Conservation (phyloP, 1,139 yeast species). For the Fermentozyma sake region DNA sequence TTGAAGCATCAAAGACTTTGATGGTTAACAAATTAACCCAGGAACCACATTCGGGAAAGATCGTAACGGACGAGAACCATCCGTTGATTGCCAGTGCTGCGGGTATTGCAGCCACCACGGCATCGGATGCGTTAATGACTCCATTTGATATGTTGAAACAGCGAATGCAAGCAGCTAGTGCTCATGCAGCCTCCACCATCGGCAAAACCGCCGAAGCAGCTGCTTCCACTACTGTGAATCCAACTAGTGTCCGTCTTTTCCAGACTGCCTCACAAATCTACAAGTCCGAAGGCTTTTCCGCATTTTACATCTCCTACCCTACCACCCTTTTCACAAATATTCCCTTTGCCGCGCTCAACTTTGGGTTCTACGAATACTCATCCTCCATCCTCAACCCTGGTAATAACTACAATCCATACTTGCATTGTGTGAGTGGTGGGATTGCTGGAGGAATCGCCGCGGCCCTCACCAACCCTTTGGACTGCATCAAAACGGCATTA, state of each 20-base stretch:
- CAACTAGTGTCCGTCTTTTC: slow-evolving; percentile 25
- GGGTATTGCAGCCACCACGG: slow-evolving; percentile 91
- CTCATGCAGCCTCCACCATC: slow-evolving; percentile 1
- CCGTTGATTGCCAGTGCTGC: slow-evolving; percentile 82
- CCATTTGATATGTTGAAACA: slow-evolving; percentile 97
- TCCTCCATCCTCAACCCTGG: slow-evolving; percentile 76
- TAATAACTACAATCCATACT: slow-evolving; percentile 77
- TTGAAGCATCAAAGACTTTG: slow-evolving; percentile 75
- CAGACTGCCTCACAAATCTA: slow-evolving; percentile 50
- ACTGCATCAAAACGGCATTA: slow-evolving; percentile 86
- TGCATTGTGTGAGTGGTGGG: slow-evolving; percentile 93
- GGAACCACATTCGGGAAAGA: slow-evolving; percentile 26
- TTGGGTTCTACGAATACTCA: slow-evolving; percentile 85
- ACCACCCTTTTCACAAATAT: slow-evolving; percentile 90
- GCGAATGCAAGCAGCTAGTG: slow-evolving; percentile 34
- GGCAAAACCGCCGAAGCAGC: slow-evolving; percentile 1
- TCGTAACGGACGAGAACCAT: slow-evolving; percentile 62
- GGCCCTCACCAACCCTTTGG: slow-evolving; percentile 92
- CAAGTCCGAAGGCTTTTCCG: slow-evolving; percentile 69
- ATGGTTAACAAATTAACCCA: slow-evolving; percentile 39
- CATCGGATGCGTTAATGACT: slow-evolving; percentile 94
- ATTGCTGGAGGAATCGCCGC: slow-evolving; percentile 96
- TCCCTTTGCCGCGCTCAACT: slow-evolving; percentile 94
- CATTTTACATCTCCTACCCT: slow-evolving; percentile 91
- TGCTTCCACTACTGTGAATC: slow-evolving; percentile 3